Evolutionary conservation across 1,284 basidiomycete genomes (phyloP).

Genomic region (Ceratobasidium theobromae): DNA sequence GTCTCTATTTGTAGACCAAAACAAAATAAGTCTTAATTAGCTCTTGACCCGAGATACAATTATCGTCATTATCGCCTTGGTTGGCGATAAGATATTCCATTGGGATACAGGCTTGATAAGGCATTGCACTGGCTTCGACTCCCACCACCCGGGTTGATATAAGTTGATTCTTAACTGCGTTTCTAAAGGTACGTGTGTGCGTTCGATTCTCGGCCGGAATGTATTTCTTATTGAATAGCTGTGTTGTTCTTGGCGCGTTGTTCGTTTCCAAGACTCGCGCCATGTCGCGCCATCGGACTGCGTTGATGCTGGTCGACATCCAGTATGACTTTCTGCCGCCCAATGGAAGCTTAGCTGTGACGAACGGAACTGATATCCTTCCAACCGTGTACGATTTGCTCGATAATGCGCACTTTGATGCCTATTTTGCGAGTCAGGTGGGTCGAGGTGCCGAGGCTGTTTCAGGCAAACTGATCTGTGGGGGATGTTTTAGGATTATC

Average conservation of each 20-base stretch:
- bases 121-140: conserved; percentile 20
- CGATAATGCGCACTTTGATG: conserved; percentile 48
- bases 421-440: conserved; percentile 53
- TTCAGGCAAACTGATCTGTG: background rate
- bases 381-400: conserved; percentile 52
- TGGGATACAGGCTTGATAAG: conserved; percentile 10
- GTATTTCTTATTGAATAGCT: conserved; percentile 2
- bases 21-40: too few species aligned
- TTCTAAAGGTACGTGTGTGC: background rate
- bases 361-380: conserved; percentile 50
- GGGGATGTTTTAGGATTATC: conserved; percentile 42
- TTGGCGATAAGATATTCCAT: too few species aligned
- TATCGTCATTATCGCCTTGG: too few species aligned
- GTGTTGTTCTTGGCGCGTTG: background rate
- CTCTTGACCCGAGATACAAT: too few species aligned
- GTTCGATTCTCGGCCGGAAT: background rate
- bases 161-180: background rate
- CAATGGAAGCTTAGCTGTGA: conserved; percentile 56
- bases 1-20: too few species aligned
- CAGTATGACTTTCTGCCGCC: conserved; percentile 71
- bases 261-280: background rate
- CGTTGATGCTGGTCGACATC: conserved; percentile 58
- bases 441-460: conserved; percentile 23
- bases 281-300: conserved; percentile 40
- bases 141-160: conserved; percentile 5